Evolutionary conservation across 208 protist genomes (phyloP), one percentile per base, ranked within the genome.

Genomic region (Dictyostelium gargantuum): DNA sequence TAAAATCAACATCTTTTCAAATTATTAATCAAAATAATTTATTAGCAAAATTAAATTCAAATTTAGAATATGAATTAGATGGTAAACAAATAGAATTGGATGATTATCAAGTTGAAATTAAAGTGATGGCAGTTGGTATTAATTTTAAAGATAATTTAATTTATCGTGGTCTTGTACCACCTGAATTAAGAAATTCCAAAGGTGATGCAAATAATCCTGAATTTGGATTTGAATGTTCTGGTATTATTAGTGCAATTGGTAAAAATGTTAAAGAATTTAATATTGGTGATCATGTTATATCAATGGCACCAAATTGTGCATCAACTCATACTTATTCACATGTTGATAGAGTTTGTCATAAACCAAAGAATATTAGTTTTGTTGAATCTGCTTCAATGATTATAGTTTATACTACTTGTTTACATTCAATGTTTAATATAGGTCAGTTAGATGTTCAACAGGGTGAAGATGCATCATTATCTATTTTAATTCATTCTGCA

Each of bases 61-160:
- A 73, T 29, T 46, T 85, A 6, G 17, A 52, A 29, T 61, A 44
- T 46, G 46, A 46, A 58, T 58, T 75, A 11, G n/a, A 52, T 40
- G 17, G n/a, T 32, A 68, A 48, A 46, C 26, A 38, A 17, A 35
- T 29, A n/a, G 6, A 54, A 40, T 66, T 85, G 13, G 3, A 23
- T 13, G 17, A 21, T 17, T 21, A 85, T 29, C 17, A 85, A 74
- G 29, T 85, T 23, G 80, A 85, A 29, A 56, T 85, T n/a, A 44
- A 85, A 44, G 63, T 85, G 11, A 54, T 29, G 11, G 80, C 80
- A 26, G 35, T 32, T 38, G 80, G 80, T 58, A 54, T 85, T 6
- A 96, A 96, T 52, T 96, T 96, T 80, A 86, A 85, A 63, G 95
- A 96, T 81, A 61, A 96, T 42, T 44, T 85, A 29, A 44, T 85